Evolutionary conservation across 257 asterid genomes (phyloP).

Genomic region (Paulownia fortunei): DNA sequence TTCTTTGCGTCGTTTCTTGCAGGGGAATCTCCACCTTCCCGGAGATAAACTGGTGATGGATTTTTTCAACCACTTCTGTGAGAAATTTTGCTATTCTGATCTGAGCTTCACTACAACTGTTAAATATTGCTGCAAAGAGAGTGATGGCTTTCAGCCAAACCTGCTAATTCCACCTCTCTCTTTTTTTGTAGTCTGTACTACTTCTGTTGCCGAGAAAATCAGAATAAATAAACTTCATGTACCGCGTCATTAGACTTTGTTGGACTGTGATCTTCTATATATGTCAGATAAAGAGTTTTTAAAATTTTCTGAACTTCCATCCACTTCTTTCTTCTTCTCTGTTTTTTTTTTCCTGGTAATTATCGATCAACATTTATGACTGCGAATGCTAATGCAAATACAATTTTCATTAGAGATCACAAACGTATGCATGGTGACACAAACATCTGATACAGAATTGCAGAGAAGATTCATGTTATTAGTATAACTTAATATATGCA

Average conservation of each 20-base stretch:
- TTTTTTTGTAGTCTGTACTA: neutral
- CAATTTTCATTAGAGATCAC: too few species aligned
- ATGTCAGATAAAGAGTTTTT: neutral
- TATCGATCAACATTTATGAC: too few species aligned
- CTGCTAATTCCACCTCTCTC: neutral
- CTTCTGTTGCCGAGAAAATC: neutral
- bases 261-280: neutral
- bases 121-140: neutral
- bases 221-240: constrained; percentile 5
- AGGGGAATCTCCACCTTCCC: constrained; percentile 68
- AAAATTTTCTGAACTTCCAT: neutral
- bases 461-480: neutral
- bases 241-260: neutral
- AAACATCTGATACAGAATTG: too few species aligned
- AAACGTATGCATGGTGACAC: too few species aligned
- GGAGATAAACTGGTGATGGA: constrained; percentile 36
- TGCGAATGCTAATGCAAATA: too few species aligned
- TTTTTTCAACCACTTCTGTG: neutral
- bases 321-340: too few species aligned
- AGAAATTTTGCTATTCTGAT: constrained; percentile 19
- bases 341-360: too few species aligned
- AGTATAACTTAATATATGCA: neutral
- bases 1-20: constrained; percentile 75
- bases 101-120: constrained; percentile 7
- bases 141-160: constrained; percentile 1